Evolutionary conservation across 1,284 basidiomycete species (phyloP), one percentile per base, ranked within the genome.

Genomic region (Microbotryomycetes sp.): DNA sequence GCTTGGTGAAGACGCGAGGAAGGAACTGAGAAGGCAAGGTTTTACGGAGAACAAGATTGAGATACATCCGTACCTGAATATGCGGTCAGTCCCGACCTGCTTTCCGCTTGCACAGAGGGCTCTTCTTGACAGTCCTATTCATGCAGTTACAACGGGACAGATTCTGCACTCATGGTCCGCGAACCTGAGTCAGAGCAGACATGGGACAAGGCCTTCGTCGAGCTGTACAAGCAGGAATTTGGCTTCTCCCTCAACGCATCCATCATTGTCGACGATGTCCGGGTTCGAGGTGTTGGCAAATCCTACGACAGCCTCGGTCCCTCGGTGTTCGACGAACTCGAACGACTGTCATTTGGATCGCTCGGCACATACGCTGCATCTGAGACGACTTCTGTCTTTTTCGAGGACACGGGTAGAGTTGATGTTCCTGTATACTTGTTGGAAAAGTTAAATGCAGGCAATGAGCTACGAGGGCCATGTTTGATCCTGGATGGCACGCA

Each of bases 401-500:
- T 92, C 73, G 88, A 89, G 71, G 49, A 78, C 36, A 69, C 84
- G 2, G 88, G 89, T 0, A 79, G 90, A 26, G 81, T 89, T 47
- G 81, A 88, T 56, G 91, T 89, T 0, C 89, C 90, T 0, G 86
- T 97, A 23, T 91, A 82, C 74, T 74, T 86, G 69, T 77, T 97
- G 61, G 83, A 83, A 49, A 77, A 80, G 14, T 74, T 97, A 56
- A 77, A 78, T 0, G 76, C 83, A 4, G 92, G 92, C 3, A 85
- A 89, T 62, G 77, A 79, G 29, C 79, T 97, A 31, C 73, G 79
- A 31, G 91, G 92, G 0, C 91, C 92, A 2, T 88, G 89, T 25
- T 86, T 93, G 81, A 84, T 94, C 64, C 88, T 96, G 68, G 92
- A 96, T 75, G 80, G 89, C 71, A 96, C 92, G 16, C 92, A 94